Evolutionary conservation across 2,329 filamentous ascomycete species (phyloP).

Genomic region (Passalora sequoiae): DNA sequence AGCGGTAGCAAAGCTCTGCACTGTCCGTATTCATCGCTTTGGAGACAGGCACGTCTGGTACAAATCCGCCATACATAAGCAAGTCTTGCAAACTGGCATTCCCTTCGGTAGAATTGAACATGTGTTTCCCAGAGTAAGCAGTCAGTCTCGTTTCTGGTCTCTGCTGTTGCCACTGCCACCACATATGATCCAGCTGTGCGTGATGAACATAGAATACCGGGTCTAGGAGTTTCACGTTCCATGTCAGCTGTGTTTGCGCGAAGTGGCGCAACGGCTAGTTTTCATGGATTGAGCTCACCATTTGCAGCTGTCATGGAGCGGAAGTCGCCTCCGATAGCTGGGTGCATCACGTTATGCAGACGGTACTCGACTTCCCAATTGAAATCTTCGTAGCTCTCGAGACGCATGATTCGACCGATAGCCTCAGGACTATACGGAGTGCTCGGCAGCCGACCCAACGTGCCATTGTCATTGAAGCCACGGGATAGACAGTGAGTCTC

Average conservation of each 20-base stretch:
- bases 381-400: neutral
- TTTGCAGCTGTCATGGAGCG: neutral
- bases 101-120: constrained; percentile 4
- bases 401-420: neutral
- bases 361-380: neutral
- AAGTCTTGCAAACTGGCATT: constrained; percentile 4
- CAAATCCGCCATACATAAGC: constrained; percentile 1
- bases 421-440: neutral
- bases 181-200: constrained; percentile 3
- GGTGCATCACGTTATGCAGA: neutral
- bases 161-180: constrained; percentile 9
- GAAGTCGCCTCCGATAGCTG: constrained; percentile 1
- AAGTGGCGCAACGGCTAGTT: too few species aligned
- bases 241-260: too few species aligned
- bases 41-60: neutral
- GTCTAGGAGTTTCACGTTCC: neutral
- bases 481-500: constrained; percentile 4
- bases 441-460: neutral
- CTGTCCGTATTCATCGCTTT: constrained; percentile 1
- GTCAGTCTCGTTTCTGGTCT: neutral
- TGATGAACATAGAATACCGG: constrained; percentile 6
- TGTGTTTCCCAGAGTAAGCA: neutral
- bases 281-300: neutral
- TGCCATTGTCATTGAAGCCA: neutral
- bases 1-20: constrained; percentile 4